Conservation (phyloP, 495 filamentous ascomycete genomes). For the Massariosphaeria phaeospora region DNA sequence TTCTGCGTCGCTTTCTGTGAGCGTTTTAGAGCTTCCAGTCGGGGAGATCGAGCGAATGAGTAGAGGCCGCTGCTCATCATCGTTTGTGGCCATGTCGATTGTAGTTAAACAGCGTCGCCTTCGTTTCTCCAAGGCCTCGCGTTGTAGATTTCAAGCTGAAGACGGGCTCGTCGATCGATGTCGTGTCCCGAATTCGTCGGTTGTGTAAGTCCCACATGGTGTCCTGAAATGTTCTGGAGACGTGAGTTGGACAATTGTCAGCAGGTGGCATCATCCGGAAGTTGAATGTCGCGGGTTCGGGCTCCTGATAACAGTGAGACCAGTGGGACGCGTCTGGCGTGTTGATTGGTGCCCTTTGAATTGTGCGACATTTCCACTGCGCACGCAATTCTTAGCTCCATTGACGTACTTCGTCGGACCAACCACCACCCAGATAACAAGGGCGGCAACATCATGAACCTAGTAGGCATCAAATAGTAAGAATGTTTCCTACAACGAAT, state of each 20-base stretch:
- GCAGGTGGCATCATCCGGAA: slow-evolving; percentile 25
- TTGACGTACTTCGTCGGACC: no score
- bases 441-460: no score
- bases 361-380: slow-evolving; percentile 1
- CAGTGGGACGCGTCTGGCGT: not conserved
- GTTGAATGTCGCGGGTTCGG: slow-evolving; percentile 18
- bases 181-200: no score
- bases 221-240: not conserved
- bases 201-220: not conserved
- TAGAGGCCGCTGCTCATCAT: slow-evolving; percentile 15
- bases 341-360: slow-evolving; percentile 19
- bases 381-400: slow-evolving; percentile 21
- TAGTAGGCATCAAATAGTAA: no score
- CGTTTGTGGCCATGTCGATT: not conserved
- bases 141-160: no score
- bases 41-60: slow-evolving; percentile 2
- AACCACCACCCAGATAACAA: no score
- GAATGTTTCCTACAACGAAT: no score
- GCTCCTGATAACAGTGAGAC: slow-evolving; percentile 19
- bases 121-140: no score
- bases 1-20: slow-evolving; percentile 14
- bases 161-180: no score
- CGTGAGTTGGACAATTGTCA: slow-evolving; percentile 23
- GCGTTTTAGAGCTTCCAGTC: slow-evolving; percentile 11
- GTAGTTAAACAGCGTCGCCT: no score